phyloP scores from a whole-genome alignment of 2,329 filamentous ascomycete species.

The Neonectria sp. region DNA sequence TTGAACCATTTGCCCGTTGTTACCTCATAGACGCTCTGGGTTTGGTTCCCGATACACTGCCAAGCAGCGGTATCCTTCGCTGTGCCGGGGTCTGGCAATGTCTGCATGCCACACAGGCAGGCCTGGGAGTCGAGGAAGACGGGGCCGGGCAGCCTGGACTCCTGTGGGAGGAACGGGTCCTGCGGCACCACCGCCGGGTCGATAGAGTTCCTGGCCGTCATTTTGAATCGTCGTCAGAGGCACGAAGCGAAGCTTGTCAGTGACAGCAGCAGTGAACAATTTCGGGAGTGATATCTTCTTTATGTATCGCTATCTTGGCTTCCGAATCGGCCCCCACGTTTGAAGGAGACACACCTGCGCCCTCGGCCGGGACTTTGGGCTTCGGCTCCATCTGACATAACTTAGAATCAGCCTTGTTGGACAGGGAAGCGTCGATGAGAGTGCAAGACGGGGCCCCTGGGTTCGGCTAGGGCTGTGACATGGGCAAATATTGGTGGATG shows the following conservation, averaged over 20 bases:
- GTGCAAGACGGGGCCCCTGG: background rate
- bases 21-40: conserved; percentile 54
- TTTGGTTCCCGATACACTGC: conserved; percentile 63
- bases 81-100: conserved; percentile 33
- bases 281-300: background rate
- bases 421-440: background rate
- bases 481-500: background rate
- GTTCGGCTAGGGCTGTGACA: background rate
- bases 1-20: conserved; percentile 61
- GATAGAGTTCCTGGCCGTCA: conserved; percentile 27
- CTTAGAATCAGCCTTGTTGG: background rate
- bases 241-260: background rate
- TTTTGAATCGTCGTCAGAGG: conserved; percentile 14
- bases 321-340: background rate
- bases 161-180: conserved; percentile 56
- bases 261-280: background rate
- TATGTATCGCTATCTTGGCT: background rate
- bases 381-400: background rate
- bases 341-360: background rate
- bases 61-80: conserved; percentile 49
- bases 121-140: conserved; percentile 58
- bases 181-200: conserved; percentile 50
- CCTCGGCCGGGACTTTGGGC: conserved; percentile 5
- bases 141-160: conserved; percentile 48
- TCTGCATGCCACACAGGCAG: conserved; percentile 56